Conservation (phyloP, 2,329 filamentous ascomycete species). For the Neophaeococcomyces mojaviensis region DNA sequence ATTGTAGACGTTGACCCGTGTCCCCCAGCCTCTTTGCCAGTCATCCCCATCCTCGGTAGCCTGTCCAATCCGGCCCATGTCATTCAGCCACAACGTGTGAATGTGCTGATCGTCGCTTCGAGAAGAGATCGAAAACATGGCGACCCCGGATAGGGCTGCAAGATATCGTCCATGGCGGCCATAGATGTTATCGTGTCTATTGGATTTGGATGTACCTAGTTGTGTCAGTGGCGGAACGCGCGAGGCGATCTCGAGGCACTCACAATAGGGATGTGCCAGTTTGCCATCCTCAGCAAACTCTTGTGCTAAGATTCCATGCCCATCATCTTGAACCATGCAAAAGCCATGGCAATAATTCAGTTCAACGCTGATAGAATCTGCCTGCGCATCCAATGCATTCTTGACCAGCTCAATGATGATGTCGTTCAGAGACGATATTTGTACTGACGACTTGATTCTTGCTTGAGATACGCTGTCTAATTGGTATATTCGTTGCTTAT, state of each 20-base stretch:
- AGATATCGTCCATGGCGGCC: slow-evolving; percentile 70
- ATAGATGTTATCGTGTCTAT: slow-evolving; percentile 42
- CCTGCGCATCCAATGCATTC: slow-evolving; percentile 76
- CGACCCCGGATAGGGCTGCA: slow-evolving; percentile 66
- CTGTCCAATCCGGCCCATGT: neutral
- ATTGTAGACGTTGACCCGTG: slow-evolving; percentile 66
- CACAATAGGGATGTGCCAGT: slow-evolving; percentile 55
- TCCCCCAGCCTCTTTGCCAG: slow-evolving; percentile 46
- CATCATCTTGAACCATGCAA: slow-evolving; percentile 79
- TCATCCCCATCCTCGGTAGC: neutral
- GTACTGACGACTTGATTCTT: slow-evolving; percentile 78
- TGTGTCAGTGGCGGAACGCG: slow-evolving; percentile 12
- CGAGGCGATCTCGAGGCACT: slow-evolving; percentile 27
- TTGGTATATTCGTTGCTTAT: slow-evolving; percentile 6
- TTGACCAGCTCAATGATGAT: slow-evolving; percentile 66
- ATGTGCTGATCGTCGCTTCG: slow-evolving; percentile 46
- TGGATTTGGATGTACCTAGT: slow-evolving; percentile 71
- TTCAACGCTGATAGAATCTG: slow-evolving; percentile 59
- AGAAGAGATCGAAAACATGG: slow-evolving; percentile 69
- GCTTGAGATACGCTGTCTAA: slow-evolving; percentile 6
- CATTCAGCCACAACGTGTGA: slow-evolving; percentile 32
- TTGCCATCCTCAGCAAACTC: slow-evolving; percentile 52
- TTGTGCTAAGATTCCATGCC: slow-evolving; percentile 61
- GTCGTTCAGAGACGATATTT: slow-evolving; percentile 64
- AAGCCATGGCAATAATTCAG: slow-evolving; percentile 69